A percentile compares a stretch with the other conserved stretches of the same genome.
Evolutionary conservation across 2,329 filamentous ascomycete species (phyloP).

Genomic region (Phialemonium atrogriseum): DNA sequence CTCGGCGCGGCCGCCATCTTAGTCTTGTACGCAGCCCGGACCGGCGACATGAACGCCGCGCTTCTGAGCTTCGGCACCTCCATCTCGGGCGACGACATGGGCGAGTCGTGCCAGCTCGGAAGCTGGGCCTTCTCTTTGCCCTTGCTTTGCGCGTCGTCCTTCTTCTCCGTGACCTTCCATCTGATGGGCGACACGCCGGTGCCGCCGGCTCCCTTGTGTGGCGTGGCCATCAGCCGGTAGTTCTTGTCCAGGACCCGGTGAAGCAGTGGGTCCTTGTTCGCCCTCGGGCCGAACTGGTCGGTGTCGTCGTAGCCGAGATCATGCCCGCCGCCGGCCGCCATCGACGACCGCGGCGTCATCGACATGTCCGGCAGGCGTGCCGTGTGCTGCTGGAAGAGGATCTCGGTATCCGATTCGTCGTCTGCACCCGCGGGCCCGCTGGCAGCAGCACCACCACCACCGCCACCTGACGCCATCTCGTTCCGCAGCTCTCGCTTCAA

Average conservation of each 20-base stretch:
- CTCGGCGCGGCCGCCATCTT: conserved; percentile 41
- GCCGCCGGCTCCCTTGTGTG: conserved; percentile 46
- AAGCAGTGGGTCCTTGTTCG: conserved; percentile 66
- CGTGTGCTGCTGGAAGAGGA: conserved; percentile 43
- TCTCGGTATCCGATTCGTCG: conserved; percentile 30
- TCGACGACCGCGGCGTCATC: conserved; percentile 51
- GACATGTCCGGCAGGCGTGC: conserved; percentile 53
- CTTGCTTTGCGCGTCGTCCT: conserved; percentile 11
- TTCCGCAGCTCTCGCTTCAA: conserved; percentile 58
- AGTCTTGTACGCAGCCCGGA: conserved; percentile 34
- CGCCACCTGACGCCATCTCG: conserved; percentile 14
- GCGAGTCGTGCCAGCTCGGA: conserved; percentile 43
- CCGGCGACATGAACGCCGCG: conserved; percentile 76
- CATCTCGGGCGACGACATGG: conserved; percentile 68
- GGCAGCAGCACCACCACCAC: conserved; percentile 3
- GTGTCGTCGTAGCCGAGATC: conserved; percentile 16
- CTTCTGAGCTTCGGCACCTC: conserved; percentile 75
- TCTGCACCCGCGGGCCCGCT: conserved; percentile 22
- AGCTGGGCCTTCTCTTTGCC: conserved; percentile 13
- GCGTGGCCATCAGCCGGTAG: conserved; percentile 88
- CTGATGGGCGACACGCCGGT: conserved; percentile 38
- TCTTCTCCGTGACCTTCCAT: conserved; percentile 23
- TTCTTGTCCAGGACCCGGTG: conserved; percentile 93
- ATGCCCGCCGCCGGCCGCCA: conserved; percentile 34
- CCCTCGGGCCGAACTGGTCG: conserved; percentile 14